A percentile compares a stretch with the other conserved stretches of the same genome.
phyloP scores from a whole-genome alignment of 1,139 yeast genomes.

The Ogataea hybrid region DNA sequence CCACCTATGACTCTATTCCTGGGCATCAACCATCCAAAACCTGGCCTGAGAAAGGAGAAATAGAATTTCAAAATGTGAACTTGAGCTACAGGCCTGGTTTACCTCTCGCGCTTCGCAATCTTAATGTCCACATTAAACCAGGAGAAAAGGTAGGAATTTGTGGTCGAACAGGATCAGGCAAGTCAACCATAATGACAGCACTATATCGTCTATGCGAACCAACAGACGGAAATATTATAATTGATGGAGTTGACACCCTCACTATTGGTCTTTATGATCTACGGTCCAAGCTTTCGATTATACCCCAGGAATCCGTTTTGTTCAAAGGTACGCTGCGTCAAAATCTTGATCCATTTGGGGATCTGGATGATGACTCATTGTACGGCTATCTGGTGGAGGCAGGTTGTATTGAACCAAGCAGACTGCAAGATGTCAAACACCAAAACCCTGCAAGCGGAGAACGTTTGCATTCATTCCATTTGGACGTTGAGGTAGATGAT shows the following conservation, averaged over 20 bases:
- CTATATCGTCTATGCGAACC: slow-evolving; percentile 51
- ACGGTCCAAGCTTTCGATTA: slow-evolving; percentile 52
- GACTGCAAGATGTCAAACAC: slow-evolving; percentile 23
- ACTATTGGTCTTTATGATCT: slow-evolving; percentile 44
- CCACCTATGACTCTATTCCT: slow-evolving; percentile 48
- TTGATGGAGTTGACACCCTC: slow-evolving; percentile 51
- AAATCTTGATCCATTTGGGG: slow-evolving; percentile 56
- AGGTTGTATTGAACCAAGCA: slow-evolving; percentile 38
- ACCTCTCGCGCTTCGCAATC: slow-evolving; percentile 45
- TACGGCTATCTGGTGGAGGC: slow-evolving; percentile 50
- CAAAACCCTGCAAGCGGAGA: slow-evolving; percentile 16
- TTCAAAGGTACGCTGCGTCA: slow-evolving; percentile 53
- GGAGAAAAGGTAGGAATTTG: slow-evolving; percentile 60
- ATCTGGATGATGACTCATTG: slow-evolving; percentile 40
- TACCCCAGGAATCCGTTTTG: slow-evolving; percentile 64
- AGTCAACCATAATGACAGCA: slow-evolving; percentile 58
- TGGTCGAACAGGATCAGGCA: slow-evolving; percentile 69
- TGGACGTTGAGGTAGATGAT: slow-evolving; percentile 50
- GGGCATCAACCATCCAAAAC: neutral
- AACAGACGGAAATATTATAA: slow-evolving; percentile 41
- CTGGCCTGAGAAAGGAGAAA: slow-evolving; percentile 62
- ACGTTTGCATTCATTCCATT: slow-evolving; percentile 45
- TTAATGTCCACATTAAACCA: slow-evolving; percentile 43
- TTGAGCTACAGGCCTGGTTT: slow-evolving; percentile 49
- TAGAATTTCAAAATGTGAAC: slow-evolving; percentile 40